Conservation (phyloP, 1,284 basidiomycete genomes). For the Tausonia pullulans region DNA sequence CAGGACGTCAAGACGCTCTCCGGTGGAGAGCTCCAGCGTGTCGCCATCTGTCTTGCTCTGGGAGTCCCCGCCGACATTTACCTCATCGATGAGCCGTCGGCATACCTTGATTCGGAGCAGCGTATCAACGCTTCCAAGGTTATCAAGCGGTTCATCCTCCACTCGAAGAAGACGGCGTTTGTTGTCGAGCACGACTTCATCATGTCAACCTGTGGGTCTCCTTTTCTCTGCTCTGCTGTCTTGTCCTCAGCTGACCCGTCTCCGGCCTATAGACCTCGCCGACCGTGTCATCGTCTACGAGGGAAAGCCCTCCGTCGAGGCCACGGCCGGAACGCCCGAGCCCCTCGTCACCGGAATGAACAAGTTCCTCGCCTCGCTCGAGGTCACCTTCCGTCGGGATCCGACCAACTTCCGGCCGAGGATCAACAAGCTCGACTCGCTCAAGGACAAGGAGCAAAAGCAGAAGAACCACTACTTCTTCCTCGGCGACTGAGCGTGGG, state of each 20-base stretch:
- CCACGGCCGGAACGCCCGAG: constrained; percentile 75
- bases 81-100: constrained; percentile 60
- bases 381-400: constrained; percentile 93
- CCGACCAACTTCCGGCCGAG: constrained; percentile 87
- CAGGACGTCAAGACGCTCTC: constrained; percentile 93
- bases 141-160: constrained; percentile 91
- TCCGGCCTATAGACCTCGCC: constrained; percentile 54
- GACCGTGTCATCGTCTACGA: constrained; percentile 95
- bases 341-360: constrained; percentile 80
- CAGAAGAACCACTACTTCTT: constrained; percentile 60
- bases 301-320: constrained; percentile 66
- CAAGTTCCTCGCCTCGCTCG: constrained; percentile 78
- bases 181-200: constrained; percentile 98
- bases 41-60: constrained; percentile 82
- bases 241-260: constrained; percentile 12
- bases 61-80: constrained; percentile 73
- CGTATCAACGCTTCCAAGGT: constrained; percentile 94
- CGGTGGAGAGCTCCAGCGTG: constrained; percentile 90
- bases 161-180: constrained; percentile 92
- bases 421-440: constrained; percentile 85
- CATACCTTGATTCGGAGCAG: constrained; percentile 90
- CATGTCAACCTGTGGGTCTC: constrained; percentile 41
- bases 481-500: constrained; percentile 54
- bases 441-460: constrained; percentile 93
- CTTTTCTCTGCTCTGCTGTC: neutral